Evolutionary conservation across 1,284 basidiomycete genomes (phyloP), one percentile per base, ranked within the genome.

Genomic region (Rhodotorula mucilaginosa): DNA sequence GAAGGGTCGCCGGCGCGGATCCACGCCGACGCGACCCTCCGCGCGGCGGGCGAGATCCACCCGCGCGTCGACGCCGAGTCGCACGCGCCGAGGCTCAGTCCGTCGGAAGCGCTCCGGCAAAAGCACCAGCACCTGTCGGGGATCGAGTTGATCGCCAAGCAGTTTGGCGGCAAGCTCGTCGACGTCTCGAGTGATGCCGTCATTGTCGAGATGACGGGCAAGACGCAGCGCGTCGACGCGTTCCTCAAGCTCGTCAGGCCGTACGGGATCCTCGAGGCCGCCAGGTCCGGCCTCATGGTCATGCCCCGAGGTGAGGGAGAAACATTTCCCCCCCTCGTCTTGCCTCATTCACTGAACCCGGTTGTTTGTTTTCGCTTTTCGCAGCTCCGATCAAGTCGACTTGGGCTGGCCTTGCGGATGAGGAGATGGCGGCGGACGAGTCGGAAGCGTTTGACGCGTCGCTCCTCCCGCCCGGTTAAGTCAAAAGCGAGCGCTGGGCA

Each of bases 181-280:
- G 97, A 99, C 81, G 89, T 99, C 67, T 92, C 91, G 81, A 92
- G 95, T 81, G 89, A 96, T 79, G 91, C 89, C 79, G 89, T 96
- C 61, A 97, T 98, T 74, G 91, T 99, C 61, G 96, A 99, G 84
- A 84, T 98, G 82, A 90, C 90, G 31, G 97, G 91, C 63, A 99
- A 99, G 85, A 93, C 91, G 65, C 84, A 85, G 58, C 86, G 96
- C 57, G 91, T 98, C 64, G 92, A 99, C 80, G 93, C 93, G 26
- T 98, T 99, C 85, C 84, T 99, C 78, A 89, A 88, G 77, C 84
- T 99, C 60, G 84, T 99, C 76, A 89, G 94, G 80, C 96, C 96
- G 8, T 99, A 96, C 80, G 97, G 97, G 59, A 88, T 99, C 67
- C 85, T 99, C 65, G 96, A 98, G 83, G 90, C 92, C 60, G 92